Evolutionary conservation across 306 rosid genomes (phyloP).

Genomic region (Parietaria judaica): DNA sequence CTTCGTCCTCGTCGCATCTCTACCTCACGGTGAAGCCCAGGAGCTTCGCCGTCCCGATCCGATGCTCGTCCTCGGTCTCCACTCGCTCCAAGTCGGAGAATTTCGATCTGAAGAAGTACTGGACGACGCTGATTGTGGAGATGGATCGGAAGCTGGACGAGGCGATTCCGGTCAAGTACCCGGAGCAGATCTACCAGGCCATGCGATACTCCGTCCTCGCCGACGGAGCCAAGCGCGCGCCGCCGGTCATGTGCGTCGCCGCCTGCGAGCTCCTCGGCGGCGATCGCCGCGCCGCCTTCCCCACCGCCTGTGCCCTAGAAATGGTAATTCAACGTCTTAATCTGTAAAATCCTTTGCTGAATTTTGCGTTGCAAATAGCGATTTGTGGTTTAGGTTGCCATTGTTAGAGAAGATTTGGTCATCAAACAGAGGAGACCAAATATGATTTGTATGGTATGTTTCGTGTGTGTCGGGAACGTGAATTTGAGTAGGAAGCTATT

Average conservation of each 20-base stretch:
- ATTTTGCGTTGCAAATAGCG: background rate
- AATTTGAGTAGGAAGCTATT: too few species aligned
- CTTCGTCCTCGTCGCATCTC: constrained; percentile 25
- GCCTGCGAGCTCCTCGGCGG: constrained; percentile 83
- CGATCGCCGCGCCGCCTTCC: constrained; percentile 73
- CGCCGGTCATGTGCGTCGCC: constrained; percentile 93
- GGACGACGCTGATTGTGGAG: constrained; percentile 57
- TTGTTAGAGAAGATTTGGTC: too few species aligned
- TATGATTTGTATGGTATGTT: too few species aligned
- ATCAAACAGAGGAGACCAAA: too few species aligned
- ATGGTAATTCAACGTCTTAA: constrained; percentile 39
- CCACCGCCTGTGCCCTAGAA: constrained; percentile 94
- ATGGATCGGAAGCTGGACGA: constrained; percentile 74
- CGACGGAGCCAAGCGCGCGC: constrained; percentile 76
- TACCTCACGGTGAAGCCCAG: constrained; percentile 27
- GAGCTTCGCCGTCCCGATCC: constrained; percentile 24
- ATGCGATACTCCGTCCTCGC: constrained; percentile 86
- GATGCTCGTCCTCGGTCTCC: constrained; percentile 38
- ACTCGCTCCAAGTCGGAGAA: constrained; percentile 27
- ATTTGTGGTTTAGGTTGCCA: background rate
- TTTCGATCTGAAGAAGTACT: constrained; percentile 76
- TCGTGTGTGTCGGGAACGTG: too few species aligned
- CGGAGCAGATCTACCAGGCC: constrained; percentile 69
- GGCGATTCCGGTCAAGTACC: constrained; percentile 61
- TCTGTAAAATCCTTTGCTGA: background rate